phyloP scores from a whole-genome alignment of 2,329 filamentous ascomycete species.

The Pseudogymnoascus sp. region DNA sequence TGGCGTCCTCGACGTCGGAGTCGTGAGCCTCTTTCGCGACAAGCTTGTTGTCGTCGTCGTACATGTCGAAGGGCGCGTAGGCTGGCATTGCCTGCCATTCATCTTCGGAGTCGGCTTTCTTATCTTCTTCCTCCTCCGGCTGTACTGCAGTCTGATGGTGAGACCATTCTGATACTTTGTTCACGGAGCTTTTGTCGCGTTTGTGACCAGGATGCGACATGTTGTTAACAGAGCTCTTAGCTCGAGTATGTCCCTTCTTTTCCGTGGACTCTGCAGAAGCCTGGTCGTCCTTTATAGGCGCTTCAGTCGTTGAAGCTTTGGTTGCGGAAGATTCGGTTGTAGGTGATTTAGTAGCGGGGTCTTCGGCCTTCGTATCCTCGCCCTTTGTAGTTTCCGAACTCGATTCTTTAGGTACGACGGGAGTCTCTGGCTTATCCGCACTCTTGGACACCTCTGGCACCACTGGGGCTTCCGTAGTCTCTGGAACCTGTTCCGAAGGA shows the following conservation, averaged over 20 bases:
- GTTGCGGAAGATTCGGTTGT: neutral
- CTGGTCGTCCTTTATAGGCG: neutral
- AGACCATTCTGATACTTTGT: slow-evolving; percentile 68
- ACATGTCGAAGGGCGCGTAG: slow-evolving; percentile 86
- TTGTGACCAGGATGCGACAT: slow-evolving; percentile 10
- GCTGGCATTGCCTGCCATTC: slow-evolving; percentile 93
- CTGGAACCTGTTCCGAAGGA: slow-evolving; percentile 27
- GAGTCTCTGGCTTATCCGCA: neutral
- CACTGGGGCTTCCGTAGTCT: slow-evolving; percentile 15
- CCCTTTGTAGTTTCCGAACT: neutral
- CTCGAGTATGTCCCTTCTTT: slow-evolving; percentile 12
- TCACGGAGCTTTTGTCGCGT: slow-evolving; percentile 8
- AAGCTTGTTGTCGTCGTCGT: slow-evolving; percentile 85
- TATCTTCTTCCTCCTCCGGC: slow-evolving; percentile 43
- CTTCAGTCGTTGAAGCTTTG: neutral
- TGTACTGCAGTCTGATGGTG: slow-evolving; percentile 65
- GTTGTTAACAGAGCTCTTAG: slow-evolving; percentile 10
- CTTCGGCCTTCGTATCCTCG: neutral
- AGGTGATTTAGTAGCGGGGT: neutral
- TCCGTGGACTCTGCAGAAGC: neutral
- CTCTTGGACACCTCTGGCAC: neutral
- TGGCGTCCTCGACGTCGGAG: slow-evolving; percentile 58
- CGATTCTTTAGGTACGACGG: neutral
- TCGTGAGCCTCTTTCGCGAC: slow-evolving; percentile 72
- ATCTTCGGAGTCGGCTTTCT: slow-evolving; percentile 53